phyloP scores from a whole-genome alignment of 2,329 filamentous ascomycete species.

The Tothia fuscella region DNA sequence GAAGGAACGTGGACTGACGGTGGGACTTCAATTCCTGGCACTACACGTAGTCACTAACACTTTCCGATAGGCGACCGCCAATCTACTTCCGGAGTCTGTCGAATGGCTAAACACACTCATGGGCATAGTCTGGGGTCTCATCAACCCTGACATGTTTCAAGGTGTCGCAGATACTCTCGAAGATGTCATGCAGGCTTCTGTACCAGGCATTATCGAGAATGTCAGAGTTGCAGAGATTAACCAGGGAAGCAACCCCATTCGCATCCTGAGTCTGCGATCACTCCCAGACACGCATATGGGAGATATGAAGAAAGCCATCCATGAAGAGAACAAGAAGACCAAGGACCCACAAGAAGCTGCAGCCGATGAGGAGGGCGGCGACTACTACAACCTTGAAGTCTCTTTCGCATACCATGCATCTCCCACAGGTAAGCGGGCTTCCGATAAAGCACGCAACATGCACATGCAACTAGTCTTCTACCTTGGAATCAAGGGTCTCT shows the following conservation, averaged over 20 bases:
- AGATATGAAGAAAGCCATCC: slow-evolving; percentile 71
- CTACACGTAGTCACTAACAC: background rate
- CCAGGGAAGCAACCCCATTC: slow-evolving; percentile 81
- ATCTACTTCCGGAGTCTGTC: slow-evolving; percentile 84
- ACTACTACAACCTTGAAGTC: slow-evolving; percentile 86
- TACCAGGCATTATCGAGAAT: slow-evolving; percentile 83
- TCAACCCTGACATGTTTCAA: slow-evolving; percentile 94
- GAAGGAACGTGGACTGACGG: slow-evolving; percentile 68
- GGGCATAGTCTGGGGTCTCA: slow-evolving; percentile 73
- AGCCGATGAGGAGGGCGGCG: slow-evolving; percentile 79
- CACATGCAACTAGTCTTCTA: slow-evolving; percentile 96
- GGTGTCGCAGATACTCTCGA: slow-evolving; percentile 83
- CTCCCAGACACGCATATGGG: slow-evolving; percentile 71
- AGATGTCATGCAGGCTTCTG: slow-evolving; percentile 93
- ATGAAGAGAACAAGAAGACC: slow-evolving; percentile 62
- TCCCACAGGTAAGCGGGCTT: slow-evolving; percentile 56
- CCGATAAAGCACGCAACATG: slow-evolving; percentile 85
- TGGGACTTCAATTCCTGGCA: slow-evolving; percentile 22
- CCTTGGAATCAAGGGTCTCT: slow-evolving; percentile 75
- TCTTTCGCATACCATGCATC: slow-evolving; percentile 85
- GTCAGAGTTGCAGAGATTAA: slow-evolving; percentile 91
- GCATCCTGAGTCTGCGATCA: slow-evolving; percentile 76
- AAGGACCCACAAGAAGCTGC: slow-evolving; percentile 81
- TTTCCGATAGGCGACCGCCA: slow-evolving; percentile 54
- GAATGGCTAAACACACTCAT: slow-evolving; percentile 89